Evolutionary conservation across 192 early-diverging fungal genomes (phyloP).

Genomic region (Helicostylum pulchrum): DNA sequence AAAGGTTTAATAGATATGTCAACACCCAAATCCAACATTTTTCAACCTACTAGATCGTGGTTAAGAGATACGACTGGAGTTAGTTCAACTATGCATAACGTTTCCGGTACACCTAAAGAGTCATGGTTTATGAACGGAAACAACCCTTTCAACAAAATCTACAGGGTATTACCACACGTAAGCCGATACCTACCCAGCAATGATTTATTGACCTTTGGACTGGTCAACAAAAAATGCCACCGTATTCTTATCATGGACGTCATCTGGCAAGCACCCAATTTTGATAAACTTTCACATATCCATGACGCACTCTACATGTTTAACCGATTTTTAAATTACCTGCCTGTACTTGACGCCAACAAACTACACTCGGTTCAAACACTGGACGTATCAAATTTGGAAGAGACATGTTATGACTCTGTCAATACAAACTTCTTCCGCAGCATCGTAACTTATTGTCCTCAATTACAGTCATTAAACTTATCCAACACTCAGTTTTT

Average conservation of each 20-base stretch:
- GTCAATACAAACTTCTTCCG: slow-evolving; percentile 5
- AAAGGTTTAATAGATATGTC: no score
- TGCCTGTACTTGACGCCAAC: background rate
- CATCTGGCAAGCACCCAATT: background rate
- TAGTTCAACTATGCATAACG: no score
- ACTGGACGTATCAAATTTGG: background rate
- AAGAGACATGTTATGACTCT: slow-evolving; percentile 1
- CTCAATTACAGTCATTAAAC: background rate
- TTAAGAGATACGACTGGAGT: no score
- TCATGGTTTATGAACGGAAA: no score
- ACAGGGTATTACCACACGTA: background rate
- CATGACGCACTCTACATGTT: slow-evolving; percentile 4
- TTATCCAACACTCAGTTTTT: background rate
- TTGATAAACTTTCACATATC: background rate
- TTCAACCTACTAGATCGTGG: no score
- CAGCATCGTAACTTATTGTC: background rate
- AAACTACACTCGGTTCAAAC: background rate
- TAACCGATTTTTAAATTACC: background rate
- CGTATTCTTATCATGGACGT: background rate
- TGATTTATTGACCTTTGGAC: background rate
- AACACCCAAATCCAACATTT: no score
- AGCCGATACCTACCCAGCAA: background rate
- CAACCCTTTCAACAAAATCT: background rate
- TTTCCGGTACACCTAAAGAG: no score
- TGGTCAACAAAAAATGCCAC: background rate